phyloP scores from a whole-genome alignment of 2,329 filamentous ascomycete species.

The Rugonectria rugulosa region DNA sequence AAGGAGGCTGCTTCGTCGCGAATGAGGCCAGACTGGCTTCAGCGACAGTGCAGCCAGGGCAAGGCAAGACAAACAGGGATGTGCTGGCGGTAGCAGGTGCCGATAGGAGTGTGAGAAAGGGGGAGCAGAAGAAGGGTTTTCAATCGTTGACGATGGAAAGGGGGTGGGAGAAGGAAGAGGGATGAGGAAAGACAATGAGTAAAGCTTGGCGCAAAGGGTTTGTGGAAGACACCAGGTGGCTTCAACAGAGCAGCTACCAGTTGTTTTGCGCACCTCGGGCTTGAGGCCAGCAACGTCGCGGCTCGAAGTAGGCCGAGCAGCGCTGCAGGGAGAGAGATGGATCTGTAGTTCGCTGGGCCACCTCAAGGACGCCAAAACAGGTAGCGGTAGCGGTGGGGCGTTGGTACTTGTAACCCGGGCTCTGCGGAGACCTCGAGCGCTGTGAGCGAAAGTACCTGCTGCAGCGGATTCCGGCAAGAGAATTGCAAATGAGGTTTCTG shows the following conservation, averaged over 20 bases:
- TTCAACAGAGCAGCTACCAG: constrained; percentile 38
- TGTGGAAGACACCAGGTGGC: constrained; percentile 45
- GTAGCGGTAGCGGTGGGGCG: constrained; percentile 24
- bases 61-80: constrained; percentile 19
- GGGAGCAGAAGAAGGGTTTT: constrained; percentile 2
- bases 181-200: constrained; percentile 27
- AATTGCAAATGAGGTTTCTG: constrained; percentile 5
- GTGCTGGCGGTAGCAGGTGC: constrained; percentile 16
- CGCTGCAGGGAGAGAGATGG: constrained; percentile 36
- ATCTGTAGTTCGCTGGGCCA: constrained; percentile 32
- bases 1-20: constrained; percentile 32
- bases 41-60: constrained; percentile 30
- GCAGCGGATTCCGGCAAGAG: constrained; percentile 7
- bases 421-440: constrained; percentile 18
- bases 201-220: constrained; percentile 36
- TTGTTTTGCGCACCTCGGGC: constrained; percentile 39
- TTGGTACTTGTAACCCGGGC: background rate
- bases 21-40: constrained; percentile 45
- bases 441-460: constrained; percentile 10
- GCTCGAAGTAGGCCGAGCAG: constrained; percentile 31
- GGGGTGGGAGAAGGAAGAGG: constrained; percentile 28
- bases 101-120: background rate
- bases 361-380: constrained; percentile 28
- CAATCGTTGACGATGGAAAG: constrained; percentile 23
- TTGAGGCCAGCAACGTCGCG: constrained; percentile 40